Evolutionary conservation across 2,329 filamentous ascomycete genomes (phyloP).

Genomic region (Magnaporthales sp.): DNA sequence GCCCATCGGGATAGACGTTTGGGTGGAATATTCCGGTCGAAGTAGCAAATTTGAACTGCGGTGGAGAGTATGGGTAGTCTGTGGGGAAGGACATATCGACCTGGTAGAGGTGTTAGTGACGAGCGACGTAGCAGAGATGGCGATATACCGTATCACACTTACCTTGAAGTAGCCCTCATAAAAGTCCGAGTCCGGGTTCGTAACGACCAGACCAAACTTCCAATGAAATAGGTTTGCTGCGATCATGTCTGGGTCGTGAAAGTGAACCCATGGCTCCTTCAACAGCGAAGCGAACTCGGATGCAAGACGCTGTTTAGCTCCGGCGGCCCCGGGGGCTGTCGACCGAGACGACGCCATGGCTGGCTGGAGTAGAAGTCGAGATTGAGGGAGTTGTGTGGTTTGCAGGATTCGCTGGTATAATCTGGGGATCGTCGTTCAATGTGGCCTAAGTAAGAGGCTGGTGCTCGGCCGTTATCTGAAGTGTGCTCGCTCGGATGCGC

Average conservation of each 20-base stretch:
- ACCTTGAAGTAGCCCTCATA: constrained; percentile 86
- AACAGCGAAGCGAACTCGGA: constrained; percentile 73
- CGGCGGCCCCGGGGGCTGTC: constrained; percentile 14
- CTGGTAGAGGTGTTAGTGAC: constrained; percentile 31
- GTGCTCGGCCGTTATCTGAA: not conserved
- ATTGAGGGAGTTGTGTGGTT: not conserved
- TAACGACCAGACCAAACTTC: constrained; percentile 81
- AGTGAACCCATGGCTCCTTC: constrained; percentile 90
- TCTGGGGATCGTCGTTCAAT: not conserved
- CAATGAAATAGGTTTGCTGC: constrained; percentile 72
- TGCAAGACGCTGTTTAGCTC: constrained; percentile 76
- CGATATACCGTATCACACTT: constrained; percentile 11
- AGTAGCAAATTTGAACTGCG: constrained; percentile 71
- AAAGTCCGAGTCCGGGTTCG: constrained; percentile 87
- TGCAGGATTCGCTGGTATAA: not conserved
- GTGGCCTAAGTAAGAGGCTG: not conserved
- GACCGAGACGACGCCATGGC: not conserved
- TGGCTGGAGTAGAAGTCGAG: not conserved
- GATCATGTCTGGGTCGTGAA: constrained; percentile 49
- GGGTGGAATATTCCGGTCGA: constrained; percentile 70
- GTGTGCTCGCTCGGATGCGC: not conserved
- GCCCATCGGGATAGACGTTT: constrained; percentile 86
- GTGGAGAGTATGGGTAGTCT: constrained; percentile 86
- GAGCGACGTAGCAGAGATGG: not conserved
- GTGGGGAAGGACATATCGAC: constrained; percentile 79